Evolutionary conservation across 2,329 filamentous ascomycete species (phyloP).

Genomic region (Trichoderma sp.): DNA sequence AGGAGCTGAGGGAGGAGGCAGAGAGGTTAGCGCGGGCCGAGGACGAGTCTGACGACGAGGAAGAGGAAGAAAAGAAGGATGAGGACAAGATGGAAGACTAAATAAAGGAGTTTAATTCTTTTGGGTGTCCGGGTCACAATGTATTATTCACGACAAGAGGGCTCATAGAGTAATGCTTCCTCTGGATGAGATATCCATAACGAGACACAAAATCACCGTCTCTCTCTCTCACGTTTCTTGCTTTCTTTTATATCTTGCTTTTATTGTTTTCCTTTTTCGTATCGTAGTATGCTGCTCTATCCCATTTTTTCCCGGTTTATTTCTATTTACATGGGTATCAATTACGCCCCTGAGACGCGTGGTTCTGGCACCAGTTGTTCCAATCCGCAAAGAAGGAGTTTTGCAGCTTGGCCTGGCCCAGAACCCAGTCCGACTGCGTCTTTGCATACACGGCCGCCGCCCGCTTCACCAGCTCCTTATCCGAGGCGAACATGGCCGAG

Average conservation of each 20-base stretch:
- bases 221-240: not conserved
- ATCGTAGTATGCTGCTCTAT: not conserved
- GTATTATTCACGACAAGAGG: constrained; percentile 37
- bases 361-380: constrained; percentile 68
- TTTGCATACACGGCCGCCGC: constrained; percentile 64
- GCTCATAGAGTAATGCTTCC: constrained; percentile 38
- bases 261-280: too few species aligned
- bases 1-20: constrained; percentile 85
- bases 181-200: constrained; percentile 22
- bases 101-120: constrained; percentile 27
- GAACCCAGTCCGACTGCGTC: constrained; percentile 57
- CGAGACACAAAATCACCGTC: not conserved
- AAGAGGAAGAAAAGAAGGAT: constrained; percentile 62
- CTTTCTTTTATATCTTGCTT: not conserved
- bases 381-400: constrained; percentile 68
- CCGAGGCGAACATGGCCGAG: constrained; percentile 56
- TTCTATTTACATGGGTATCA: constrained; percentile 27
- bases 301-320: not conserved
- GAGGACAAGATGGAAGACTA: constrained; percentile 91
- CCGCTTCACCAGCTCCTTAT: constrained; percentile 51
- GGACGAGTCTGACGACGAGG: constrained; percentile 82
- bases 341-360: constrained; percentile 36
- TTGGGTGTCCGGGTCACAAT: constrained; percentile 26
- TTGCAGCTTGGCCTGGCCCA: constrained; percentile 59
- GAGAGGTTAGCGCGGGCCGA: constrained; percentile 89